These are phyloP conservation scores for Cyberlindnera suaveolens DNA, from an alignment of 805 yeast genomes.

Conservation along the genomic window DNA sequence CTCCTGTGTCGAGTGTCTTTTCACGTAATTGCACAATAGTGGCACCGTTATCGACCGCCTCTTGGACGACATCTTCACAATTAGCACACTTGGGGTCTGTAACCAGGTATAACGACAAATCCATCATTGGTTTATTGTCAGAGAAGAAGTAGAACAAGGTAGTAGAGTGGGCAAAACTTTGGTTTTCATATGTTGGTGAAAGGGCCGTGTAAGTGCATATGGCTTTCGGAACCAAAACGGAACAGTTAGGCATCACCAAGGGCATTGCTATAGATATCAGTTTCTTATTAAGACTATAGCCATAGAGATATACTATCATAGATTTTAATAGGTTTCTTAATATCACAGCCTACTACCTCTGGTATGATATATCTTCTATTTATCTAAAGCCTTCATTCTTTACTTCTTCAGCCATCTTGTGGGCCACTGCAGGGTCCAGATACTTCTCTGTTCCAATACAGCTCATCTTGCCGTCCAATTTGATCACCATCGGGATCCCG, in stretches of 20 bases:
- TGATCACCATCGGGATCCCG: slow-evolving; percentile 72
- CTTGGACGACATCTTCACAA: slow-evolving; percentile 46
- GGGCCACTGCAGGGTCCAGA: slow-evolving; percentile 76
- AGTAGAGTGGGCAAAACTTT: too few relatives aligned
- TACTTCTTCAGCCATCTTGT: slow-evolving; percentile 71
- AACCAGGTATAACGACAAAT: slow-evolving; percentile 67
- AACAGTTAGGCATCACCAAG: too few relatives aligned
- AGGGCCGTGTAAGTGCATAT: too few relatives aligned
- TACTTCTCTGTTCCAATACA: slow-evolving; percentile 54
- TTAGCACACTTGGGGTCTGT: slow-evolving; percentile 78
- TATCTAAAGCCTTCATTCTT: slow-evolving; percentile 59
- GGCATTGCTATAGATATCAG: too few relatives aligned
- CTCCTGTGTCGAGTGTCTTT: slow-evolving; percentile 61
- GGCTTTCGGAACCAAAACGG: too few relatives aligned
- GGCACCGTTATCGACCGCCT: slow-evolving; percentile 68
- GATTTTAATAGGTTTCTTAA: background rate
- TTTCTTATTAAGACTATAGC: too few relatives aligned
- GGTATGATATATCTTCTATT: background rate
- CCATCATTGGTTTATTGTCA: slow-evolving; percentile 17
- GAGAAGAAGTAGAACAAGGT: too few relatives aligned
- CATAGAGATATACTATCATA: too few relatives aligned
- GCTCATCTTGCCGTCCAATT: slow-evolving; percentile 45
- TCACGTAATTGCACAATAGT: slow-evolving; percentile 83
- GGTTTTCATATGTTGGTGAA: too few relatives aligned
- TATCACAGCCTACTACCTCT: background rate